Evolutionary conservation across 306 rosid genomes (phyloP).

Genomic region (Cucurbita maxima): DNA sequence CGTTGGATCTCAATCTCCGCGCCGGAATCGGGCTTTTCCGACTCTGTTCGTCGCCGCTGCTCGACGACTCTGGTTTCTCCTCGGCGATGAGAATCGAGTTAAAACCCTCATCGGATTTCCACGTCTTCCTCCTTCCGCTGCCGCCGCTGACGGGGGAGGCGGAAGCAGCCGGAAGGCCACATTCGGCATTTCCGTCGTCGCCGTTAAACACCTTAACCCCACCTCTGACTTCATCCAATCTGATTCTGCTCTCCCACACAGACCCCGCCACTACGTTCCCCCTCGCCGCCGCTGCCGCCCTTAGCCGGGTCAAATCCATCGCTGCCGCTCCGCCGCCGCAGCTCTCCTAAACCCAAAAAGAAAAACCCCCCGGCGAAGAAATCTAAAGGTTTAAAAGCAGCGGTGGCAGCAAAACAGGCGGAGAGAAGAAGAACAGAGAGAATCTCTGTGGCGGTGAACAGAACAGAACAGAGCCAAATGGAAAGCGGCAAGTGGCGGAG

Average conservation of each 20-base stretch:
- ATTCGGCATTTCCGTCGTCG: conserved; percentile 18
- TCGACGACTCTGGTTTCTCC: conserved; percentile 15
- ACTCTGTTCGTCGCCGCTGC: conserved; percentile 23
- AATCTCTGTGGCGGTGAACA: not conserved
- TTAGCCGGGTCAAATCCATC: conserved; percentile 43
- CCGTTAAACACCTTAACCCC: conserved; percentile 35
- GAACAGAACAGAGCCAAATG: not conserved
- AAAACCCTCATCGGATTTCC: conserved; percentile 40
- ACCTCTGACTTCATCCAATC: conserved; percentile 54
- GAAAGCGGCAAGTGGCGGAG: not conserved
- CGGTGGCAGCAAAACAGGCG: not conserved
- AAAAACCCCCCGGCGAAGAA: not conserved
- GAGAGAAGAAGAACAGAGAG: not conserved
- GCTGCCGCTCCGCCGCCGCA: conserved; percentile 21
- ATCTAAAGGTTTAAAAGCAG: not conserved
- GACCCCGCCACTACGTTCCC: conserved; percentile 53
- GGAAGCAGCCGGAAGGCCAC: not conserved
- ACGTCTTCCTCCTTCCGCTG: conserved; percentile 50
- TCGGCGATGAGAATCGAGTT: conserved; percentile 23
- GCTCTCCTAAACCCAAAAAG: not conserved
- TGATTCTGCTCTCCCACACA: conserved; percentile 88
- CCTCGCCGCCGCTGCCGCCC: conserved; percentile 15
- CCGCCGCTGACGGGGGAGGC: conserved; percentile 8
- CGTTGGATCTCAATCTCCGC: conserved; percentile 32
- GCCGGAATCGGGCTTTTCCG: conserved; percentile 27